Evolutionary conservation across 2,329 filamentous ascomycete species (phyloP).

Genomic region (Tolypocladium cylindrosporum): DNA sequence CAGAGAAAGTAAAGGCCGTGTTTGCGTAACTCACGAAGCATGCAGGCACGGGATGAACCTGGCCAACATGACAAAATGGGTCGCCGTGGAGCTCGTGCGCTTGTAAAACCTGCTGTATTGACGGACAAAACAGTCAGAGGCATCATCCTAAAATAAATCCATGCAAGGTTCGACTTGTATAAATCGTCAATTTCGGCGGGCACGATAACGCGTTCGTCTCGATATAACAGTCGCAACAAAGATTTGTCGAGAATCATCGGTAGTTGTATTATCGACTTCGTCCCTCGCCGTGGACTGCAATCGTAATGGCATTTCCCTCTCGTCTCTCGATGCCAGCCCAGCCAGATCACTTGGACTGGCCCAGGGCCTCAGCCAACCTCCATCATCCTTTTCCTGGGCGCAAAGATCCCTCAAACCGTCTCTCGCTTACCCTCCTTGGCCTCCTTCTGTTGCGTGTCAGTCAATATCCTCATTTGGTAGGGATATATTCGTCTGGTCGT

Average conservation of each 20-base stretch:
- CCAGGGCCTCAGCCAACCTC: not conserved
- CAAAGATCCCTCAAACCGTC: slow-evolving; percentile 49
- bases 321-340: not conserved
- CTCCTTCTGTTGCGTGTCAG: slow-evolving; percentile 68
- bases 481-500: slow-evolving; percentile 26
- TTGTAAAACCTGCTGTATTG: not conserved
- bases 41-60: not conserved
- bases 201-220: not conserved
- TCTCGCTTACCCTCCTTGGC: slow-evolving; percentile 93
- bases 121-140: not conserved
- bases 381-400: not conserved
- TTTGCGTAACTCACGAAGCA: not conserved
- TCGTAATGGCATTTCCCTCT: not conserved
- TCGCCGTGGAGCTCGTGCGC: no score
- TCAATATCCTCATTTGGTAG: slow-evolving; percentile 11
- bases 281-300: not conserved
- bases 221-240: not conserved
- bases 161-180: not conserved
- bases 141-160: not conserved
- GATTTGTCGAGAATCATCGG: not conserved
- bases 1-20: not conserved
- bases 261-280: not conserved
- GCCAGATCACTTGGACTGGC: not conserved
- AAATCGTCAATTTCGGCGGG: not conserved
- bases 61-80: not conserved